Conservation (phyloP, 2,329 filamentous ascomycete species). For the Beauveria asiatica region DNA sequence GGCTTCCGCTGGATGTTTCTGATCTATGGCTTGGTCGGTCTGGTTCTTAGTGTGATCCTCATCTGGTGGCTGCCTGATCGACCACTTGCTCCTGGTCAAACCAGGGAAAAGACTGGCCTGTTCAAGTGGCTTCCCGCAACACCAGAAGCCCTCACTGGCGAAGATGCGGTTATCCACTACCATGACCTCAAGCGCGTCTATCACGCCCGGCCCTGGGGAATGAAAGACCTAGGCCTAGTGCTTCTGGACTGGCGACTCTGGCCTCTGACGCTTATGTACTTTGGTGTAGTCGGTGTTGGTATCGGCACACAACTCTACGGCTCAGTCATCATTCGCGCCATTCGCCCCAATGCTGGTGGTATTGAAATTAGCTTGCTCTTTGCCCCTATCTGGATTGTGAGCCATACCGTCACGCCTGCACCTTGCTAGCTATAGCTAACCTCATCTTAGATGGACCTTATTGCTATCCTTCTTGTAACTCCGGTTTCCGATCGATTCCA, state of each 20-base stretch:
- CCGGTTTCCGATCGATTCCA: slow-evolving; percentile 85
- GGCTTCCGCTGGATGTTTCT: slow-evolving; percentile 93
- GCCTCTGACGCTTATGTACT: slow-evolving; percentile 85
- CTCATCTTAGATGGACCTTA: slow-evolving; percentile 62
- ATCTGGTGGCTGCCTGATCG: slow-evolving; percentile 90
- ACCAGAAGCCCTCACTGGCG: slow-evolving; percentile 63
- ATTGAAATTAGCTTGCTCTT: slow-evolving; percentile 75
- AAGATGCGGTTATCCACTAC: slow-evolving; percentile 76
- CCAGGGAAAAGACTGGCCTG: slow-evolving; percentile 40
- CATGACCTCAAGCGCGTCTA: slow-evolving; percentile 75
- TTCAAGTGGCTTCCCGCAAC: slow-evolving; percentile 59
- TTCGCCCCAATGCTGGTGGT: slow-evolving; percentile 63
- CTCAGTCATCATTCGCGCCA: slow-evolving; percentile 74
- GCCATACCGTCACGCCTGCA: slow-evolving; percentile 23
- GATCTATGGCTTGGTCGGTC: slow-evolving; percentile 68
- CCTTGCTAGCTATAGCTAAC: neutral
- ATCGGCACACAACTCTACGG: slow-evolving; percentile 86
- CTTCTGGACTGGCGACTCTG: slow-evolving; percentile 81
- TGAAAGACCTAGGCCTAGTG: slow-evolving; percentile 61
- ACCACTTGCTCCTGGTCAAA: slow-evolving; percentile 63
- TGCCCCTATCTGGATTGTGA: slow-evolving; percentile 84
- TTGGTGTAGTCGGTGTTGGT: slow-evolving; percentile 85
- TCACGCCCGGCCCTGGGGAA: slow-evolving; percentile 62
- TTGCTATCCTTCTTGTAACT: slow-evolving; percentile 77
- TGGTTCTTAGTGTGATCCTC: slow-evolving; percentile 62